Conservation (phyloP, 1,284 basidiomycete species). For the Hemileia vastatrix region DNA sequence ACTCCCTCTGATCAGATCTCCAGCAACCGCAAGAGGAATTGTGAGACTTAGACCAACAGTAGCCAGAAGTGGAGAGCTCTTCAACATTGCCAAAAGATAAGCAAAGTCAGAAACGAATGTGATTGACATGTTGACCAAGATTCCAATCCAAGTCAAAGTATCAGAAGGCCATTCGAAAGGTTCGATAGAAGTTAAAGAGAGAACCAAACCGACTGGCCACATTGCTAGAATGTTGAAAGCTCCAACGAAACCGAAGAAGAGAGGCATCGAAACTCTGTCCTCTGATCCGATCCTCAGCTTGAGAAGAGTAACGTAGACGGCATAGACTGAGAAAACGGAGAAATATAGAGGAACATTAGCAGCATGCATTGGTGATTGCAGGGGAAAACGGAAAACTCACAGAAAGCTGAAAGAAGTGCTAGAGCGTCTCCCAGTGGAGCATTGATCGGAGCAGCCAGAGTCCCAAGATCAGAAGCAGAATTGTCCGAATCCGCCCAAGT, state of each 20-base stretch:
- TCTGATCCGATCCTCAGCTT: slow-evolving; percentile 38
- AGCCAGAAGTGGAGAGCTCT: slow-evolving; percentile 76
- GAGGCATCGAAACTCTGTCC: slow-evolving; percentile 42
- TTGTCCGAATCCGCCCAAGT: slow-evolving; percentile 33
- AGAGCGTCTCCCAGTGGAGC: slow-evolving; percentile 37
- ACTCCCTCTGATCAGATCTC: slow-evolving; percentile 64
- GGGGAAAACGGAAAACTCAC: slow-evolving; percentile 6
- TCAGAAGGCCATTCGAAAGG: slow-evolving; percentile 29
- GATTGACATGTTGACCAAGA: slow-evolving; percentile 39
- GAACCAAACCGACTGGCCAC: slow-evolving; percentile 37
- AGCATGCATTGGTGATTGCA: neutral
- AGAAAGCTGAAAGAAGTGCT: slow-evolving; percentile 38
- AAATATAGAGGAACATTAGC: neutral
- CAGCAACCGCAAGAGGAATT: slow-evolving; percentile 75
- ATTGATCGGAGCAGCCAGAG: slow-evolving; percentile 25
- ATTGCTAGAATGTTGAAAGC: slow-evolving; percentile 37
- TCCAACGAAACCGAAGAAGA: slow-evolving; percentile 43
- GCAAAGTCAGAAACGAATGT: slow-evolving; percentile 38
- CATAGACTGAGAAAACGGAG: slow-evolving; percentile 28
- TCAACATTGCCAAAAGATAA: slow-evolving; percentile 68
- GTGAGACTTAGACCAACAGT: slow-evolving; percentile 97
- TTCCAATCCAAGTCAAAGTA: slow-evolving; percentile 29
- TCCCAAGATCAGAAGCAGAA: slow-evolving; percentile 2
- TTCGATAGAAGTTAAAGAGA: slow-evolving; percentile 33
- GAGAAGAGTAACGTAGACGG: slow-evolving; percentile 41